Conservation (phyloP, 306 rosid genomes). For the Cucumis sativus region DNA sequence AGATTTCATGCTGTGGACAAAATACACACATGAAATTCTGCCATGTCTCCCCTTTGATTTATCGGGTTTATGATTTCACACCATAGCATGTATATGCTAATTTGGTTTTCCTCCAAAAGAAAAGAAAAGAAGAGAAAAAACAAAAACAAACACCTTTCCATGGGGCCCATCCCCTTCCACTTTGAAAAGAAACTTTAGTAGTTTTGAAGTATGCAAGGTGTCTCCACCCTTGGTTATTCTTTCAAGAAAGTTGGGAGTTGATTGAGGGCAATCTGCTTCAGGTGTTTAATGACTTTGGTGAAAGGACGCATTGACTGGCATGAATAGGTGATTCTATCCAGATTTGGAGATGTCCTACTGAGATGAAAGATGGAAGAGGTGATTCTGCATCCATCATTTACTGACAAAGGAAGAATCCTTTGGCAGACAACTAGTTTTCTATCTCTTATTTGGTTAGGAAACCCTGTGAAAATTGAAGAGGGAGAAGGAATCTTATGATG, state of each 20-base stretch:
- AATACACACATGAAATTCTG: not conserved
- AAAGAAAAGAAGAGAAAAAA: no score
- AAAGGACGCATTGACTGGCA: not conserved
- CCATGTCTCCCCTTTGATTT: not conserved
- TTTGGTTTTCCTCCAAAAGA: not conserved
- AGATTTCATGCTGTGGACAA: not conserved
- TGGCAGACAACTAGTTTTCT: no score
- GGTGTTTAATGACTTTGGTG: not conserved
- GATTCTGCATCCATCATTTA: not conserved
- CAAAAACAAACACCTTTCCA: not conserved
- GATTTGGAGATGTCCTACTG: not conserved
- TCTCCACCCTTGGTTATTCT: not conserved
- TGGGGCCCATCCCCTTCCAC: not conserved
- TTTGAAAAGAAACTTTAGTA: not conserved
- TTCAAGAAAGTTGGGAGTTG: not conserved
- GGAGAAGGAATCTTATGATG: no score
- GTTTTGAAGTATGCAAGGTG: not conserved
- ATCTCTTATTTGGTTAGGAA: no score
- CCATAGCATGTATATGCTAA: not conserved
- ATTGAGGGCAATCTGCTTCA: not conserved
- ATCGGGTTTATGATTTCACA: not conserved
- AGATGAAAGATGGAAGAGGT: not conserved
- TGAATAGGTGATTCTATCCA: no score
- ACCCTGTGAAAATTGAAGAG: no score
- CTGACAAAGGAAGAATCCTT: no score